These are phyloP conservation scores for Candida namnaoensis DNA, from an alignment of 805 yeast species.

Conservation along the genomic window DNA sequence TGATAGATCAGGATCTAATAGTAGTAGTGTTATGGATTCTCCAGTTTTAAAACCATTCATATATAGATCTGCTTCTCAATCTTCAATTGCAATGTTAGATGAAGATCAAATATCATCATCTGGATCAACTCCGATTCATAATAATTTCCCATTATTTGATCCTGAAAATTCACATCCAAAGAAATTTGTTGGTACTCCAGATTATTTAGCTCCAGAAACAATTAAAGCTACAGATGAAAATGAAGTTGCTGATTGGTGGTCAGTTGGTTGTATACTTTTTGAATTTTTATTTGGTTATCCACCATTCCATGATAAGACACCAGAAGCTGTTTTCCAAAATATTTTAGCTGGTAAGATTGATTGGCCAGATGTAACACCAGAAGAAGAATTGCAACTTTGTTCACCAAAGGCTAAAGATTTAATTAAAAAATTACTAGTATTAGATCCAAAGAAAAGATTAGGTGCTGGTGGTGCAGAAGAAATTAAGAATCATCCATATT, in stretches of 20 bases:
- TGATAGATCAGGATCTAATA: constrained; percentile 10
- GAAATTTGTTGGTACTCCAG: constrained; percentile 94
- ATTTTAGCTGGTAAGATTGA: constrained; percentile 66
- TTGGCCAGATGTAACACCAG: constrained; percentile 67
- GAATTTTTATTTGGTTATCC: constrained; percentile 91
- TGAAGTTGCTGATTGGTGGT: constrained; percentile 96
- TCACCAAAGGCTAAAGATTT: constrained; percentile 67
- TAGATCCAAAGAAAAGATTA: constrained; percentile 59
- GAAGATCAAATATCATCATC: constrained; percentile 28
- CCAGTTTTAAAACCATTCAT: constrained; percentile 37
- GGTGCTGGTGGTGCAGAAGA: constrained; percentile 79
- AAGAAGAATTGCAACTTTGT: constrained; percentile 47
- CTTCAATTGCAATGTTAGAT: constrained; percentile 46
- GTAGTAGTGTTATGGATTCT: constrained; percentile 23
- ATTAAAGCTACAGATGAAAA: constrained; percentile 78
- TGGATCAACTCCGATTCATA: constrained; percentile 8
- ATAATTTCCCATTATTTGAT: constrained; percentile 60
- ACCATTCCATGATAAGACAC: constrained; percentile 81
- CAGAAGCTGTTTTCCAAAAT: constrained; percentile 75
- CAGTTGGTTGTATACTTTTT: constrained; percentile 90
- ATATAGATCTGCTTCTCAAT: constrained; percentile 43
- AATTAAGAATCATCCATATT: constrained; percentile 72
- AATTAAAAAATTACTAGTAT: constrained; percentile 49
- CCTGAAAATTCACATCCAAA: constrained; percentile 52
- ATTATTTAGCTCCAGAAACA: constrained; percentile 94